phyloP scores from a whole-genome alignment of 1,139 yeast genomes.

The Kodamaea arcana region DNA sequence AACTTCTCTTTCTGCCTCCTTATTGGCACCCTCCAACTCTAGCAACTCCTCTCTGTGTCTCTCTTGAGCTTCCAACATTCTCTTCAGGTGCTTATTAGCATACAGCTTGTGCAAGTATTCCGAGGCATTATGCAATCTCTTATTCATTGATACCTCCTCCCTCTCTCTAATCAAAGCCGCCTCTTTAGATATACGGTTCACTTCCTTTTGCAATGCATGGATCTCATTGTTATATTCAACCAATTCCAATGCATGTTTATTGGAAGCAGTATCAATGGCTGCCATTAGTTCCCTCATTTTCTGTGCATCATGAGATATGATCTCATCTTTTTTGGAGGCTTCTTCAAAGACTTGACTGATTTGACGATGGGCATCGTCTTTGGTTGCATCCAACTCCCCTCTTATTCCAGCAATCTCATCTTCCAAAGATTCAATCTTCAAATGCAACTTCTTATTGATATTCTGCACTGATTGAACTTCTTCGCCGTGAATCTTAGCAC shows the following conservation, averaged over 20 bases:
- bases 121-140: constrained; percentile 21
- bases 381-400: neutral
- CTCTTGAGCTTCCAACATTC: constrained; percentile 14
- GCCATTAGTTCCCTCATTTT: constrained; percentile 18
- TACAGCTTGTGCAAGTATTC: constrained; percentile 22
- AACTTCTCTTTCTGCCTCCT: constrained; percentile 12
- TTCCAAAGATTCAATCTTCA: constrained; percentile 11
- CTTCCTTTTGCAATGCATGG: constrained; percentile 10
- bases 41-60: constrained; percentile 14
- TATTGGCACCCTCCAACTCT: constrained; percentile 10
- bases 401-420: constrained; percentile 4
- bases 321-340: constrained; percentile 16
- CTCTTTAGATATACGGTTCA: constrained; percentile 6
- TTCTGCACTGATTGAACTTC: constrained; percentile 8
- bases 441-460: constrained; percentile 8
- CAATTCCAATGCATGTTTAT: constrained; percentile 11
- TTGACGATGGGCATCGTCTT: too few species aligned
- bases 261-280: constrained; percentile 14
- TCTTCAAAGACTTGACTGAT: neutral
- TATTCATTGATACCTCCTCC: constrained; percentile 17
- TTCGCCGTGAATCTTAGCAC: constrained; percentile 6
- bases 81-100: constrained; percentile 21
- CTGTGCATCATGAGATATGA: constrained; percentile 19
- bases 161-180: constrained; percentile 11
- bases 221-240: constrained; percentile 11